Conservation (phyloP, 352 stramenopile genomes). For the Aphanomyces invadans region DNA sequence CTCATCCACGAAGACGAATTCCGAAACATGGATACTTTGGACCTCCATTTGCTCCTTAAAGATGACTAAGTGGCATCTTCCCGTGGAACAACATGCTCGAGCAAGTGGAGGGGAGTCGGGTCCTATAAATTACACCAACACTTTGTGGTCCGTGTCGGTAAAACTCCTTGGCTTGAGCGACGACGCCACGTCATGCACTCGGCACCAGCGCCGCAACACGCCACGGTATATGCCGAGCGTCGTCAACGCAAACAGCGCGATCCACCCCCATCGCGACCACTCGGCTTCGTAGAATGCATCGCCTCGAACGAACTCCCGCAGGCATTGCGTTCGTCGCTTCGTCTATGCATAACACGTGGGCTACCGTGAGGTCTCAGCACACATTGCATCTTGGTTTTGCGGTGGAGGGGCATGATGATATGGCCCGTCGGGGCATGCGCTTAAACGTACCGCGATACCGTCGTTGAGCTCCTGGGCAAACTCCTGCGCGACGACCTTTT, state of each 20-base stretch:
- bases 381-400: too few species aligned
- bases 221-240: neutral
- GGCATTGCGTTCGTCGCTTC: constrained; percentile 9
- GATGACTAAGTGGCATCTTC: constrained; percentile 6
- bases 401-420: too few species aligned
- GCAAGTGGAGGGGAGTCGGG: too few species aligned
- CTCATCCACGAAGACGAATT: constrained; percentile 77
- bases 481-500: constrained; percentile 13
- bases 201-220: neutral
- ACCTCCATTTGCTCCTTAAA: constrained; percentile 54
- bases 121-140: neutral
- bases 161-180: neutral
- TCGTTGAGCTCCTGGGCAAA: neutral
- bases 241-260: neutral
- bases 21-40: constrained; percentile 45
- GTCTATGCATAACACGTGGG: neutral
- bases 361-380: too few species aligned
- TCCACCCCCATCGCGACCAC: neutral
- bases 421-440: too few species aligned
- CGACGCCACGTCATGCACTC: neutral
- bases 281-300: constrained; percentile 13
- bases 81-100: too few species aligned
- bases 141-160: neutral
- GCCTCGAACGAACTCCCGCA: constrained; percentile 8
- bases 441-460: constrained; percentile 1